Base-by-base conservation (phyloP, 108 stramenopile species). In the Nannochloropsis gaditana region DNA sequence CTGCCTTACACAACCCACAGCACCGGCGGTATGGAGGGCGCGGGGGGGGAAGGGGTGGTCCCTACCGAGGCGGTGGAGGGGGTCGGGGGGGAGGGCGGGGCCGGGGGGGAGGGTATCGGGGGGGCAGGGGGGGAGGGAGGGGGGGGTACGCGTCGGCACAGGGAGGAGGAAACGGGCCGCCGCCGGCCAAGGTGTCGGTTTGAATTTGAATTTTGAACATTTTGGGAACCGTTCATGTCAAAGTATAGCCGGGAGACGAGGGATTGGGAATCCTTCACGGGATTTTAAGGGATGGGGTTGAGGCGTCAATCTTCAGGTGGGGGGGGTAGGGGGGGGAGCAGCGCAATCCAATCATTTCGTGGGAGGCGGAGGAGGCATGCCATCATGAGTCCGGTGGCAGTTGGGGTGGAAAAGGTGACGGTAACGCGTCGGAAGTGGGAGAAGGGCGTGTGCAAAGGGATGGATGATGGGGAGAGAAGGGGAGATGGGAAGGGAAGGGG, bases 21-120 rank as follows among this genome's bases (percentile, higher is more conserved):
- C 42, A 87, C 41, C 84, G 88, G 43, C 80, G 89, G 45, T 86
- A 84, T 19, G 87, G 87, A 21, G 84, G 87, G 81, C 43, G 86
- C 19, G 83, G 86, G 21, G 85, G 88, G 8, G 83, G 88, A n/a
- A 17, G 87, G 3, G 85, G 86, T n/a, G 79, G 79, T 15, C 41
- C 45, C 44, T 45, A 43, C 41, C 9, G 83, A 17, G 84, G 84
- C 21, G 85, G 88, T 2, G 47, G 85, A 43, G 85, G 85, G 8
- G 43, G 80, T 41, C 79, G 80, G 44, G 80, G 79, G 44, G 31
- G 31, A 31, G 73, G 80, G 11, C 43, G 79, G 10, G 44, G 44
- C 21, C 21, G 44, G 2, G 80, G 44, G 3, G 81, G 43, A 43
- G 80, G 81, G 80, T 81, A 82, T 81, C 41, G 42, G 41, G 5